Conservation (phyloP, 176 grass and related monocot species). For the sorghum (Sorghum bicolor) region Sorghum_bicolor_NCBIv3 NC_012873.2:56731501-56732000, state of each 20-base stretch:
- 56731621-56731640: slow-evolving; percentile 88
- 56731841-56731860: slow-evolving; percentile 59
- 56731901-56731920: slow-evolving; percentile 88
- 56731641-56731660: slow-evolving; percentile 53
- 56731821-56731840: slow-evolving; percentile 76
- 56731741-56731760: slow-evolving; percentile 69
- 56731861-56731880: slow-evolving; percentile 57
- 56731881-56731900: slow-evolving; percentile 52
- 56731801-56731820: slow-evolving; percentile 54
- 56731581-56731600: slow-evolving; percentile 63
- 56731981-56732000: slow-evolving; percentile 64
- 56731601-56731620: slow-evolving; percentile 71
- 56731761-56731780: slow-evolving; percentile 43
- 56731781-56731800: slow-evolving; percentile 41
- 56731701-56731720: slow-evolving; percentile 77
- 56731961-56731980: slow-evolving; percentile 52
- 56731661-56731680: slow-evolving; percentile 48
- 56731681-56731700: slow-evolving; percentile 60
- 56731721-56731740: slow-evolving; percentile 72
- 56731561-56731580: slow-evolving; percentile 60
- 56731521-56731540: slow-evolving; percentile 79
- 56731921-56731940: slow-evolving; percentile 73
- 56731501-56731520: slow-evolving; percentile 67
- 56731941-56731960: slow-evolving; percentile 48
- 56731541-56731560: slow-evolving; percentile 57